Conservation (phyloP, 164 flowering plant genomes). For the Saururus chinensis region DNA sequence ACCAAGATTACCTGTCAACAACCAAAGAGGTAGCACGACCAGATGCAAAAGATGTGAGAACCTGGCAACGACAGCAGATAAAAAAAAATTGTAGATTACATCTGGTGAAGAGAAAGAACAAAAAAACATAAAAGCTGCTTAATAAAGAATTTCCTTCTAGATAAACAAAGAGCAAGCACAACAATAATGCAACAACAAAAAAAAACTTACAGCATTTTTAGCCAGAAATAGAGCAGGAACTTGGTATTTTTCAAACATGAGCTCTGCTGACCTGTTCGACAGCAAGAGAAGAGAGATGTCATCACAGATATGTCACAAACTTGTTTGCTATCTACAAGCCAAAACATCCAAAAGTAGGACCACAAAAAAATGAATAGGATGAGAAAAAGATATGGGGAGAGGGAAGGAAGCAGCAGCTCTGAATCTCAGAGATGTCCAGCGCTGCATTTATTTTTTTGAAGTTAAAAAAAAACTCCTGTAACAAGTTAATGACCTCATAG, state of each 20-base stretch:
- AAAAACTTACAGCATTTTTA: slow-evolving; percentile 83
- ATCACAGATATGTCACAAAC: not conserved
- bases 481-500: too few species aligned
- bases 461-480: too few species aligned
- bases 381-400: not conserved
- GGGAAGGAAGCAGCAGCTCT: not conserved
- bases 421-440: not conserved
- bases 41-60: slow-evolving; percentile 94
- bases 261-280: slow-evolving; percentile 78
- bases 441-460: not conserved
- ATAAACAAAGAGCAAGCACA: not conserved
- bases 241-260: slow-evolving; percentile 95
- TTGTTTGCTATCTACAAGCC: not conserved
- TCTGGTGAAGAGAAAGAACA: not conserved
- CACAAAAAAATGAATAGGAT: not conserved
- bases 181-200: not conserved
- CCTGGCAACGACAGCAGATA: slow-evolving; percentile 31
- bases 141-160: not conserved
- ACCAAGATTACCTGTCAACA: slow-evolving; percentile 63
- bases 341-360: not conserved
- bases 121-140: not conserved
- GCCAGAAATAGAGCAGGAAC: slow-evolving; percentile 95
- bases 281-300: not conserved
- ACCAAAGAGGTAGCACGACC: slow-evolving; percentile 96
- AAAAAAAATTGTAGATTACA: not conserved